Evolutionary conservation across 768 basidiomycete species (phyloP).

Genomic region (Lactifluus volemus): DNA sequence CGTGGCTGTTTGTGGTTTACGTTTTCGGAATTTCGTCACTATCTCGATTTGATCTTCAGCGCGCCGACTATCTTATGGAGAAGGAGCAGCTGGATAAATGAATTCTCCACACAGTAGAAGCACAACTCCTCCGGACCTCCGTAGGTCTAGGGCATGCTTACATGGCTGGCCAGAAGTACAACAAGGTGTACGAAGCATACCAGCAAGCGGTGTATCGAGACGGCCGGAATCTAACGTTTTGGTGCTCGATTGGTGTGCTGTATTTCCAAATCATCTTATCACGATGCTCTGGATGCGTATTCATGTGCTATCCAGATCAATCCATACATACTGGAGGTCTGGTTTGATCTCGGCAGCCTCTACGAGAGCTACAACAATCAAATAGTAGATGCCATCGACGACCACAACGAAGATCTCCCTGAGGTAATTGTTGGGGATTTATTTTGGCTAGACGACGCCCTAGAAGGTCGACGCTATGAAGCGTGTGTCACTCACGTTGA

Average conservation of each 20-base stretch:
- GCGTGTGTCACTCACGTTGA: no score
- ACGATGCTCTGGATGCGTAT: slow-evolving; percentile 97
- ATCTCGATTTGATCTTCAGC: no score
- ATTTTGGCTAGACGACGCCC: no score
- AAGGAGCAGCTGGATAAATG: no score
- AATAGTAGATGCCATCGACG: slow-evolving; percentile 96
- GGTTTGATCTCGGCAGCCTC: slow-evolving; percentile 94
- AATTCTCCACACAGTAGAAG: no score
- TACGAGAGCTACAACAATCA: slow-evolving; percentile 99
- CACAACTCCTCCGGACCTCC: no score
- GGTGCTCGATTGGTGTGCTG: slow-evolving; percentile 98
- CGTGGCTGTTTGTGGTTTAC: no score
- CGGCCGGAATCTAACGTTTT: slow-evolving; percentile 97
- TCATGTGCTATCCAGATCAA: slow-evolving; percentile 98
- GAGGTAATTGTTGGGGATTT: no score
- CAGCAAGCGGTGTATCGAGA: slow-evolving; percentile 99
- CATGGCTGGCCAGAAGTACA: slow-evolving; percentile 98
- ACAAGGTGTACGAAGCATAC: slow-evolving; percentile 98
- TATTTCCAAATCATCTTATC: slow-evolving; percentile 99
- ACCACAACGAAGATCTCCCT: slow-evolving; percentile 67
- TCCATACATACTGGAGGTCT: slow-evolving; percentile 90
- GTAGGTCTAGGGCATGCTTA: slow-evolving; percentile 97
- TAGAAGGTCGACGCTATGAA: no score
- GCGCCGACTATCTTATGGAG: no score
- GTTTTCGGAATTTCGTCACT: no score